Evolutionary conservation across 495 filamentous ascomycete species (phyloP), one percentile per base, ranked within the genome.

Genomic region (Trichoderma erinaceum): DNA sequence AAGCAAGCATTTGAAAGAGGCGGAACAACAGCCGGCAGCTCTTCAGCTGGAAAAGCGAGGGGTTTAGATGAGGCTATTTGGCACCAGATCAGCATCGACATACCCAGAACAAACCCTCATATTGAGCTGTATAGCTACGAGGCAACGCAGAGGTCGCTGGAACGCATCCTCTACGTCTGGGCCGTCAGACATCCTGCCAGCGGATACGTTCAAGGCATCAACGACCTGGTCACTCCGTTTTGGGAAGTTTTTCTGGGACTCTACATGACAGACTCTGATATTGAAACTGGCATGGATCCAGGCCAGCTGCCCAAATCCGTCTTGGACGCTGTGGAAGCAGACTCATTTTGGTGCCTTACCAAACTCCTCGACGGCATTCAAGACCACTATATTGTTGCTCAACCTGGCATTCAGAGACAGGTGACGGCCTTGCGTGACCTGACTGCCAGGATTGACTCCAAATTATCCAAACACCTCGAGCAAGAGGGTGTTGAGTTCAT

Each of bases 21-120:
- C 13, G 75, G 78, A 21, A 65, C 69, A 69, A 73, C 75, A 35
- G 69, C 72, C 25, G 76, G 71, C 25, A 73, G 73, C 38, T 70
- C 72, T 43, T 67, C 78, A 3, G 74, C 77, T 52, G 82, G 86
- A 18, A 84, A 88, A 63, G 81, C 80, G 35, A 83, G 93, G 72
- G 95, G 95, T 10, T 81, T 99, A 27, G 95, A 98, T 72, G 94
- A 99, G 78, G 89, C 90, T 27, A 87, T 99, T 65, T 99, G 95
- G 95, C 95, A 99, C 76, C 95, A 99, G 72, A 97, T 99, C 76
- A 96, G 92, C 71, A 99, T 99, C 73, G 95, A 99, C 75, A 96
- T 99, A 25, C 95, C 95, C 10, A 90, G 95, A 56, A 99, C 95
- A 12, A 97, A 96, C 75, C 95, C 95, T 29, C 96, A 98, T 79